Evolutionary conservation across 2,329 filamentous ascomycete genomes (phyloP), one percentile per base, ranked within the genome.

Genomic region (Talaromyces sp.): DNA sequence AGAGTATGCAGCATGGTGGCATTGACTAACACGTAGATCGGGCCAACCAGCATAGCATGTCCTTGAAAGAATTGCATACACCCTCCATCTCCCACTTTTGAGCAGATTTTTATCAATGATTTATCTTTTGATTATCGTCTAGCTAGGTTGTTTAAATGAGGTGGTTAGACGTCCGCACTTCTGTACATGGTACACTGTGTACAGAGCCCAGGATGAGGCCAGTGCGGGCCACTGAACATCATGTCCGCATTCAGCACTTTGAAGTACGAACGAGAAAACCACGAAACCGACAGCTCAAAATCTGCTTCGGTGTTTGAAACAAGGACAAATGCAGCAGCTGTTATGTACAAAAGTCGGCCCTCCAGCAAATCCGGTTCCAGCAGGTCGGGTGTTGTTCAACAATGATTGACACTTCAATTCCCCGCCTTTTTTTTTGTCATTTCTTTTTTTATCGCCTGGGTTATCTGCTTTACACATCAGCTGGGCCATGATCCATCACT

Each of bases 241-340:
- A 52, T 52, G 35, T n/a, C 48, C 35, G 22, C 21, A 37, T 52
- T 37, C 48, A 52, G 48, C 48, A 52, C 35, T 39, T n/a, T n/a
- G n/a, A n/a, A n/a, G n/a, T n/a, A n/a, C 5, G 48, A 36, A 28
- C 19, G 33, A 52, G 15, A 39, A 28, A 31, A 35, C 15, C 31
- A 51, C 31, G 3, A 39, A 51, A 39, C 22, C 35, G 48, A 39
- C 48, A 51, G 48, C 48, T 51, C 48, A 51, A 17, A 22, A 51
- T 36, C 5, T 17, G n/a, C 31, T n/a, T 48, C 43, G n/a, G n/a
- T 31, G 10, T 33, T 22, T 41, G 39, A 13, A 41, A 33, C 11
- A 46, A 8, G n/a, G 33, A 48, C 4, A 6, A 35, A 19, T 33
- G 28, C 10, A 46, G 25, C n/a, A 17, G 25, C 43, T 19, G 25